phyloP scores from a whole-genome alignment of 768 basidiomycete species.

The Auricularia sp. region DNA sequence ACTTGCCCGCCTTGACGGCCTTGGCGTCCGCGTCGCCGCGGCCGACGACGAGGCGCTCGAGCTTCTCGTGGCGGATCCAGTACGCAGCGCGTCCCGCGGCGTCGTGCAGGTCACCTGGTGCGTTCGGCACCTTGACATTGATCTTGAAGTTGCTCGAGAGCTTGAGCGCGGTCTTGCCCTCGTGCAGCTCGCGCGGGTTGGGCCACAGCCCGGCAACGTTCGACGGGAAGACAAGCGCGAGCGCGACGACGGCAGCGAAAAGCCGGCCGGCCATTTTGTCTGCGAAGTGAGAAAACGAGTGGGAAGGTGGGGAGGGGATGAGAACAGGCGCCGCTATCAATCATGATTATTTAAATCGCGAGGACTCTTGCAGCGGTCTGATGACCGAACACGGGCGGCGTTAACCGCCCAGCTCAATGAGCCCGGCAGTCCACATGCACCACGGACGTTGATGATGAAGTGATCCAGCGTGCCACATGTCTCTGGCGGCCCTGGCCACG shows the following conservation, averaged over 20 bases:
- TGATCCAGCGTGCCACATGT: too few species aligned
- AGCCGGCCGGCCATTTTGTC: neutral
- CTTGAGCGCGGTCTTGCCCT: slow-evolving; percentile 33
- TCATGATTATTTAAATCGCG: too few species aligned
- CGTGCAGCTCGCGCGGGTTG: slow-evolving; percentile 22
- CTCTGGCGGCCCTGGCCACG: too few species aligned
- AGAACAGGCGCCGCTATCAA: too few species aligned
- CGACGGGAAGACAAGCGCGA: neutral
- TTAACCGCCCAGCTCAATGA: too few species aligned
- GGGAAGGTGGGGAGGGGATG: neutral
- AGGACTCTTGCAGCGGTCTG: too few species aligned
- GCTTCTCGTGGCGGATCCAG: slow-evolving; percentile 41
- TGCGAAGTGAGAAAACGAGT: neutral
- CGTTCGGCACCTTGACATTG: slow-evolving; percentile 28
- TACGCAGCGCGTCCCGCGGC: slow-evolving; percentile 41
- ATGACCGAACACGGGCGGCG: too few species aligned
- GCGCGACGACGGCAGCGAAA: slow-evolving; percentile 1
- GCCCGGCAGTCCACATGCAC: too few species aligned
- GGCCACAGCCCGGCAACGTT: slow-evolving; percentile 25
- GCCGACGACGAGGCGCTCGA: slow-evolving; percentile 47
- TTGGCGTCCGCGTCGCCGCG: slow-evolving; percentile 41
- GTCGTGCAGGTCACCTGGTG: slow-evolving; percentile 47
- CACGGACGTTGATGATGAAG: too few species aligned
- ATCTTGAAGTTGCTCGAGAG: slow-evolving; percentile 46
- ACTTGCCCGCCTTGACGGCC: slow-evolving; percentile 28